Percentiles rank a stretch among this genome's conserved stretches.
Evolutionary conservation across 805 yeast genomes (phyloP).

Genomic region (Metschnikowia santaceciliae): DNA sequence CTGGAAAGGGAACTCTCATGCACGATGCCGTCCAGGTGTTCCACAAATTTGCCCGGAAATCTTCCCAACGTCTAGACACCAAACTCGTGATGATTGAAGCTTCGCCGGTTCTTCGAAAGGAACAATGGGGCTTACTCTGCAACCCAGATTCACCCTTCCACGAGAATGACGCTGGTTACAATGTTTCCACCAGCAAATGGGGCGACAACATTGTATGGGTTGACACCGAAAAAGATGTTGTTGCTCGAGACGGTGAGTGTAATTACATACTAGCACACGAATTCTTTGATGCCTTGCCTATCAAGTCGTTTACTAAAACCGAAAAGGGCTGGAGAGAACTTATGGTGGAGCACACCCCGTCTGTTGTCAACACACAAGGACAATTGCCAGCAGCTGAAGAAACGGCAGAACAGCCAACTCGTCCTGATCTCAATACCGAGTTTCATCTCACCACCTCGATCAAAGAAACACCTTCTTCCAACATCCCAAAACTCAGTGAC

Average conservation of each 20-base stretch:
- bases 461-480: constrained; percentile 58
- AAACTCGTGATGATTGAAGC: constrained; percentile 66
- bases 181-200: constrained; percentile 43
- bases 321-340: constrained; percentile 76
- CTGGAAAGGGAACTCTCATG: constrained; percentile 81
- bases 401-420: constrained; percentile 3
- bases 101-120: constrained; percentile 55
- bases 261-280: constrained; percentile 79
- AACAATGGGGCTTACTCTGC: constrained; percentile 53
- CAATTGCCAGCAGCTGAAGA: constrained; percentile 19
- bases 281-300: constrained; percentile 83
- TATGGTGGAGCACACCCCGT: constrained; percentile 53
- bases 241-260: constrained; percentile 26
- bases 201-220: constrained; percentile 56
- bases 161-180: constrained; percentile 28
- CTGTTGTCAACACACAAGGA: constrained; percentile 33
- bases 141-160: background rate
- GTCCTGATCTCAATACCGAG: constrained; percentile 20
- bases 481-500: constrained; percentile 47
- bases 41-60: constrained; percentile 32
- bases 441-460: constrained; percentile 59
- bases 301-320: constrained; percentile 61
- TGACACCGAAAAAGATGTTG: constrained; percentile 51
- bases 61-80: constrained; percentile 25
- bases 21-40: constrained; percentile 53